Evolutionary conservation across 2,329 filamentous ascomycete genomes (phyloP).

Genomic region (Sporothrix globosa): DNA sequence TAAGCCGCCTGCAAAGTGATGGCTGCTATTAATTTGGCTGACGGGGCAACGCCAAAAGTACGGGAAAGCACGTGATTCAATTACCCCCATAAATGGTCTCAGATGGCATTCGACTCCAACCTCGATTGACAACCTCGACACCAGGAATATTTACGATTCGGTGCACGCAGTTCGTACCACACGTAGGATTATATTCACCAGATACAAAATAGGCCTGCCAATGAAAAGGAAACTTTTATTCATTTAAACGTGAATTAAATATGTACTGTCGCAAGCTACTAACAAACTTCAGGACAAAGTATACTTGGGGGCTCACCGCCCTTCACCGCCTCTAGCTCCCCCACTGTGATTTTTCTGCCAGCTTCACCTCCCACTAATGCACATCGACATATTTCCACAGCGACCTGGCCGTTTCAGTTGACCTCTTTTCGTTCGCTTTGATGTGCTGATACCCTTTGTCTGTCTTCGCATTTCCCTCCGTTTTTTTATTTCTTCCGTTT

Average conservation of each 20-base stretch:
- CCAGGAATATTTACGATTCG: too few species aligned
- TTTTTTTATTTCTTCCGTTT: neutral
- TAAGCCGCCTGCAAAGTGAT: neutral
- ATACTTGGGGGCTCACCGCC: neutral
- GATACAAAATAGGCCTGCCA: neutral
- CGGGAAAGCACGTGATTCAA: slow-evolving; percentile 55
- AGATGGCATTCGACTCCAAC: neutral
- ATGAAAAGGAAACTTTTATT: too few species aligned
- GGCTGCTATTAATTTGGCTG: slow-evolving; percentile 41
- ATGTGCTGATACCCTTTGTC: neutral
- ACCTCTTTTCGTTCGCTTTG: neutral
- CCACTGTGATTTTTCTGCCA: slow-evolving; percentile 21
- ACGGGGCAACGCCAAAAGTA: slow-evolving; percentile 59
- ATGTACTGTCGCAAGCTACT: neutral
- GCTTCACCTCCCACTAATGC: neutral
- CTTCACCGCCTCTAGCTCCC: slow-evolving; percentile 22
- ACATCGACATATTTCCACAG: slow-evolving; percentile 13
- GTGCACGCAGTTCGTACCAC: too few species aligned
- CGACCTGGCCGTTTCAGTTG: neutral
- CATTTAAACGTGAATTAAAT: too few species aligned
- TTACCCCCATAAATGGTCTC: neutral
- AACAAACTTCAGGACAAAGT: too few species aligned
- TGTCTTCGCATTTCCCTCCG: neutral
- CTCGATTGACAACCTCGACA: neutral
- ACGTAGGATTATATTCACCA: too few species aligned